These are phyloP conservation scores for Paecilomyces sp. DNA, from an alignment of 2,329 filamentous ascomycete genomes.

Conservation along the genomic window DNA sequence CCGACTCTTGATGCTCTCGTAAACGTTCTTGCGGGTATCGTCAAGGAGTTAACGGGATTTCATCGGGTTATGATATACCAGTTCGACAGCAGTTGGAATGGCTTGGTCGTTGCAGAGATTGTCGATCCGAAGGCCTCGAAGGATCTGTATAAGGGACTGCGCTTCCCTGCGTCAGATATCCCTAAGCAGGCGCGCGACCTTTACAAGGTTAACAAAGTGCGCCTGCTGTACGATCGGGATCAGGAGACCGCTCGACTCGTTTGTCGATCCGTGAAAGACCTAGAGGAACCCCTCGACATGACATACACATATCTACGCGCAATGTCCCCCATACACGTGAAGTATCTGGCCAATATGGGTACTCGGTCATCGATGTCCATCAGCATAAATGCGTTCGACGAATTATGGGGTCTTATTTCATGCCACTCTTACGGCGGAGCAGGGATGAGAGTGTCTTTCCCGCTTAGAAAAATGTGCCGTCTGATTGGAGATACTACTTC, in stretches of 20 bases:
- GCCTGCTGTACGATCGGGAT: constrained; percentile 78
- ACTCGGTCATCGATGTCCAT: constrained; percentile 94
- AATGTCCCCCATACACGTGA: constrained; percentile 85
- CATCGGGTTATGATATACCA: constrained; percentile 92
- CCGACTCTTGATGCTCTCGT: constrained; percentile 64
- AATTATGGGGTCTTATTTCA: constrained; percentile 81
- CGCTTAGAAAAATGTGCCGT: constrained; percentile 86
- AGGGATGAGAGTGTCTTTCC: constrained; percentile 88
- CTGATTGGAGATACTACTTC: constrained; percentile 80
- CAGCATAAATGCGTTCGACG: constrained; percentile 77
- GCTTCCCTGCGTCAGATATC: constrained; percentile 84
- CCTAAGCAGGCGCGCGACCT: constrained; percentile 80
- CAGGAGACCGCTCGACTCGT: constrained; percentile 73
- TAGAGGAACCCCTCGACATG: constrained; percentile 71
- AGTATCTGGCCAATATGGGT: constrained; percentile 82
- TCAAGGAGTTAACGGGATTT: constrained; percentile 85
- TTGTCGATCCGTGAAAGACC: constrained; percentile 66
- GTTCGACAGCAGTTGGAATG: constrained; percentile 76
- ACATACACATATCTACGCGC: constrained; percentile 78
- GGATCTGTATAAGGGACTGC: constrained; percentile 78
- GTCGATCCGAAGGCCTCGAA: constrained; percentile 73
- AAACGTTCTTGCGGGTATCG: constrained; percentile 74
- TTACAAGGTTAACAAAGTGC: constrained; percentile 84
- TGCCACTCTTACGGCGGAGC: constrained; percentile 72
- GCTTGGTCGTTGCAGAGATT: constrained; percentile 78